Evolutionary conservation across 2,329 filamentous ascomycete genomes (phyloP).

Genomic region (Harringtonia aguacate): DNA sequence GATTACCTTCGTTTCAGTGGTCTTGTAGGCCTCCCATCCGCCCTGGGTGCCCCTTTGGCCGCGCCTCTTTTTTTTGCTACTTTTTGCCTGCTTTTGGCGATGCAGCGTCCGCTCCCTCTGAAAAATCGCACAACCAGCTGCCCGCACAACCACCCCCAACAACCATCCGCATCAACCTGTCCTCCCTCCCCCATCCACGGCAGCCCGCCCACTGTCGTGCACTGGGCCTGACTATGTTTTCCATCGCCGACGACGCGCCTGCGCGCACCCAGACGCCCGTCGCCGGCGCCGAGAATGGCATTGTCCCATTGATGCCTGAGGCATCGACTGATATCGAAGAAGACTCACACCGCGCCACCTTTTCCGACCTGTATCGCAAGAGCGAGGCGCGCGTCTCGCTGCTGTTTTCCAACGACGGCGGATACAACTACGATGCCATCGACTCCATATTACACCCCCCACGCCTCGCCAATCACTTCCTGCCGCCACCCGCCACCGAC

Average conservation of each 20-base stretch:
- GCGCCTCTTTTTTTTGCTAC: constrained; percentile 26
- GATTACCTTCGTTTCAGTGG: constrained; percentile 37
- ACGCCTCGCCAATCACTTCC: constrained; percentile 25
- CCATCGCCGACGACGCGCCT: constrained; percentile 50
- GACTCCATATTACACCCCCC: constrained; percentile 36
- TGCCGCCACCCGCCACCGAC: constrained; percentile 45
- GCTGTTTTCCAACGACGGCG: constrained; percentile 55
- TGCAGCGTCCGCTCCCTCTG: constrained; percentile 6
- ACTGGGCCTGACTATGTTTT: constrained; percentile 37
- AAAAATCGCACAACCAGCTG: constrained; percentile 17
- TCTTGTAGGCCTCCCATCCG: constrained; percentile 34
- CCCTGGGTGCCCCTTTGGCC: constrained; percentile 34
- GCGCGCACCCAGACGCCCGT: constrained; percentile 39
- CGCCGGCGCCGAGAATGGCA: constrained; percentile 27
- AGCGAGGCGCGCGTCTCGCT: constrained; percentile 67
- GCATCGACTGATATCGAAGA: constrained; percentile 51
- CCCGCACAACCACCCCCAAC: constrained; percentile 41
- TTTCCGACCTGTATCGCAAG: constrained; percentile 66
- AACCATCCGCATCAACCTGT: neutral
- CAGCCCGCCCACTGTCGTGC: constrained; percentile 12
- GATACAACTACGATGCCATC: constrained; percentile 40
- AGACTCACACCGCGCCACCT: constrained; percentile 61
- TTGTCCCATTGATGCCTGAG: constrained; percentile 45
- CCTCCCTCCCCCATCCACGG: neutral
- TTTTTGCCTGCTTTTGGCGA: constrained; percentile 8